Conservation (phyloP, 768 basidiomycete species). For the Leccinum olivaceopallidum region DNA sequence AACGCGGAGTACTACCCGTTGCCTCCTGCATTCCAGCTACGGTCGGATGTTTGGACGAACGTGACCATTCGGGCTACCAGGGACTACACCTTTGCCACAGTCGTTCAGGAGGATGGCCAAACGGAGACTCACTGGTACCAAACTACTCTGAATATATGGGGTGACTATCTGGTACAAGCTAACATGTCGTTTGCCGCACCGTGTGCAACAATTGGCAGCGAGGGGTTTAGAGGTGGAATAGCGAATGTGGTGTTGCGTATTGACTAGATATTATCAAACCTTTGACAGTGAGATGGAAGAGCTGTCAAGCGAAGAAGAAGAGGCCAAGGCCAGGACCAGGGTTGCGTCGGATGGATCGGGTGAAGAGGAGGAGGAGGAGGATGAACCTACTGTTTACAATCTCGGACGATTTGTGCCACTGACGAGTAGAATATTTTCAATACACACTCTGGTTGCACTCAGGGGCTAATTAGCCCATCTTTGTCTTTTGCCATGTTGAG, state of each 20-base stretch:
- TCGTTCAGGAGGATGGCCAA: constrained; percentile 21
- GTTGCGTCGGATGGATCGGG: constrained; percentile 20
- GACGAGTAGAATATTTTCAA: constrained; percentile 13
- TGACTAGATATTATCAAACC: constrained; percentile 10
- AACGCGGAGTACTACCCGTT: constrained; percentile 40
- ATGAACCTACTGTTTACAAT: neutral
- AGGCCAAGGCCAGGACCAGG: neutral
- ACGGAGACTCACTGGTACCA: constrained; percentile 33
- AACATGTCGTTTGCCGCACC: constrained; percentile 50
- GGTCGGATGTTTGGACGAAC: constrained; percentile 31
- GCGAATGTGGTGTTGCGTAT: constrained; percentile 30
- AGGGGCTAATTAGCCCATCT: constrained; percentile 13
- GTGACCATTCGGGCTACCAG: constrained; percentile 40
- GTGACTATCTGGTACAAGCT: constrained; percentile 36
- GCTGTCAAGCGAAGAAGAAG: constrained; percentile 14
- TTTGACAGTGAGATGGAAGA: constrained; percentile 17
- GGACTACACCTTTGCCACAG: constrained; percentile 35
- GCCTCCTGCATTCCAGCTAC: constrained; percentile 28
- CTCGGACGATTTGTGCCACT: constrained; percentile 33
- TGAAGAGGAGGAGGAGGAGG: constrained; percentile 19
- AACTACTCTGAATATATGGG: constrained; percentile 42
- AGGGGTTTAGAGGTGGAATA: constrained; percentile 37
- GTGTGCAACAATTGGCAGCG: constrained; percentile 35
- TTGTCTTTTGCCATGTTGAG: constrained; percentile 25
- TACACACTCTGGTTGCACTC: neutral